These are phyloP conservation scores for Hypoxylon sp. DNA, from an alignment of 2,329 filamentous ascomycete species.

Conservation along the genomic window DNA sequence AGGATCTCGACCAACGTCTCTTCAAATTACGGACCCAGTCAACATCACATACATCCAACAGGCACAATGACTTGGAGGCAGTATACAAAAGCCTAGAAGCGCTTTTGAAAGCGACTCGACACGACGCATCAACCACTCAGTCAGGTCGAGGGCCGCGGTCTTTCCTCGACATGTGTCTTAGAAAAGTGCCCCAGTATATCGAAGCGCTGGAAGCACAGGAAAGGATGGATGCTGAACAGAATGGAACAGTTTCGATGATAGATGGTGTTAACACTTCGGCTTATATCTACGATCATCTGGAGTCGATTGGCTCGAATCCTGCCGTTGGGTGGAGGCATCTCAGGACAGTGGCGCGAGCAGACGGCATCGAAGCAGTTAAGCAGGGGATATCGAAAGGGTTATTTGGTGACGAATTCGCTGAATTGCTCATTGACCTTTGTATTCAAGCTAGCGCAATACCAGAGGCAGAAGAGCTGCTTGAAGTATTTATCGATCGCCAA, in stretches of 20 bases:
- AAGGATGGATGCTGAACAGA: constrained; percentile 49
- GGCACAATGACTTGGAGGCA: constrained; percentile 53
- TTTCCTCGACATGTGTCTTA: constrained; percentile 59
- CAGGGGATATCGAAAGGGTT: constrained; percentile 54
- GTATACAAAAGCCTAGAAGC: constrained; percentile 56
- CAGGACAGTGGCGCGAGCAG: constrained; percentile 55
- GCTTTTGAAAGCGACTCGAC: constrained; percentile 53
- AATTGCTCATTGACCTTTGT: constrained; percentile 54
- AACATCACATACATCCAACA: constrained; percentile 40
- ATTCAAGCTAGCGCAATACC: constrained; percentile 46
- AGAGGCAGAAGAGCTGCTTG: constrained; percentile 55
- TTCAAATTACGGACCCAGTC: constrained; percentile 46
- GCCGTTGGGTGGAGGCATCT: constrained; percentile 57
- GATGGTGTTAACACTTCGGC: constrained; percentile 52
- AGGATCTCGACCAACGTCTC: constrained; percentile 48
- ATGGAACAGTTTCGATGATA: constrained; percentile 48
- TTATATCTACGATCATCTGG: constrained; percentile 59
- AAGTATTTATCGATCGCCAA: constrained; percentile 46
- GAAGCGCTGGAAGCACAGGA: constrained; percentile 55
- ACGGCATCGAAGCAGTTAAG: constrained; percentile 55
- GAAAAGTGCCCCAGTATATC: constrained; percentile 58
- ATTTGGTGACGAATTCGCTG: constrained; percentile 52
- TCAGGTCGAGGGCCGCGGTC: constrained; percentile 48
- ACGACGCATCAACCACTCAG: constrained; percentile 10
- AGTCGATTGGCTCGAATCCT: constrained; percentile 51